Evolutionary conservation across 176 grass and related monocot species (phyloP).

Genomic region (Stipa capillata): DNA sequence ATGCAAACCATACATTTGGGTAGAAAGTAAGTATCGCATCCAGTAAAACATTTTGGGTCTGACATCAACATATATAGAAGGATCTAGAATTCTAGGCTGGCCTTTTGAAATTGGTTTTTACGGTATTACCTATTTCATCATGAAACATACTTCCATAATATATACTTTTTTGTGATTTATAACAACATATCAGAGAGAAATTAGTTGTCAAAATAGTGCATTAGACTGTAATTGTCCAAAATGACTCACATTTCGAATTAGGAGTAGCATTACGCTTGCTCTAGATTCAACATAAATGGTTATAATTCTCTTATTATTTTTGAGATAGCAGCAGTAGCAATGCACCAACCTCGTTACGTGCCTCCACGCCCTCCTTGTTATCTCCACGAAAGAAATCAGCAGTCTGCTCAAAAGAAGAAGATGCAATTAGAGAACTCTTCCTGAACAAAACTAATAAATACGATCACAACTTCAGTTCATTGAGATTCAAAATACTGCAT

Average conservation of each 20-base stretch:
- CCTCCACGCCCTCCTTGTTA: slow-evolving; percentile 94
- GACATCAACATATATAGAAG: neutral
- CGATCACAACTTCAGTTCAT: neutral
- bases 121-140: neutral
- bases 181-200: neutral
- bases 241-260: neutral
- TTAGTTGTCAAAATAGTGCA: neutral
- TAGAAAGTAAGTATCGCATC: neutral
- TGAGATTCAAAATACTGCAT: neutral
- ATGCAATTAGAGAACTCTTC: slow-evolving; percentile 28
- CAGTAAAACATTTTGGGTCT: neutral
- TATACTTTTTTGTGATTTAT: no score
- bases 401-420: slow-evolving; percentile 52
- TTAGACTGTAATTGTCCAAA: neutral
- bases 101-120: neutral
- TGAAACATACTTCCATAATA: slow-evolving; percentile 3
- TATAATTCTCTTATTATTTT: neutral
- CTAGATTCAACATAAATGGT: neutral
- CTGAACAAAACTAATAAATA: slow-evolving; percentile 1
- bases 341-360: slow-evolving; percentile 84
- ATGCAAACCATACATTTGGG: neutral
- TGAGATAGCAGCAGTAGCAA: slow-evolving; percentile 5
- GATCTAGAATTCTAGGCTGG: neutral
- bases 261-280: neutral
- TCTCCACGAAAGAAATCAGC: slow-evolving; percentile 96